Conservation (phyloP, 805 yeast species). For the Kluyveromyces nonfermentans region DNA sequence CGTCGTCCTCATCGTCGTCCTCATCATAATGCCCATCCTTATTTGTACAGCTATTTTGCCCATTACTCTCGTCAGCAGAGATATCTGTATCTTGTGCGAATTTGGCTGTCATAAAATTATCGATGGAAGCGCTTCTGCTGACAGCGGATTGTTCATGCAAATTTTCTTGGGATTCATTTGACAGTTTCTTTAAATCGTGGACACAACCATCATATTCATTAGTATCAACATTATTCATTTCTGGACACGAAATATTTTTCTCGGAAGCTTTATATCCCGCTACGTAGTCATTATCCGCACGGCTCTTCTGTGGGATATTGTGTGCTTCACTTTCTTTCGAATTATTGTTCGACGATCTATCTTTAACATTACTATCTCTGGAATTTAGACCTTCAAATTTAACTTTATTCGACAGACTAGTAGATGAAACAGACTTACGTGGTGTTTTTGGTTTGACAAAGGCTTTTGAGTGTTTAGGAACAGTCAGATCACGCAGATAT, state of each 20-base stretch:
- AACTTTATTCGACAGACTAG: not conserved
- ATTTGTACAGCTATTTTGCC: not conserved
- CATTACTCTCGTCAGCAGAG: constrained; percentile 1
- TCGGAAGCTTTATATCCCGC: not conserved
- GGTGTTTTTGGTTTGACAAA: not conserved
- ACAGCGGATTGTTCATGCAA: not conserved
- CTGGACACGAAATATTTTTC: not conserved
- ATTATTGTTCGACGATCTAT: not conserved
- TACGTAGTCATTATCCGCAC: not conserved
- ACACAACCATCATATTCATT: not conserved
- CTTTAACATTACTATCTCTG: not conserved
- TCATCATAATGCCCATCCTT: constrained; percentile 5
- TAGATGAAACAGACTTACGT: not conserved
- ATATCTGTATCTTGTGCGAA: constrained; percentile 5
- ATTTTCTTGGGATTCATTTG: not conserved
- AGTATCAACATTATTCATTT: too few species aligned
- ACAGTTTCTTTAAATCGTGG: not conserved
- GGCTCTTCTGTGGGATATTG: not conserved
- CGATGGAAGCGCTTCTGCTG: not conserved
- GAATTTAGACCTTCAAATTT: not conserved
- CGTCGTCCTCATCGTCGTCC: constrained; percentile 6
- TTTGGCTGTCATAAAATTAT: constrained; percentile 4
- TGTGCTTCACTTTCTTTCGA: not conserved
- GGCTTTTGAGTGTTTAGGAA: constrained; percentile 1
- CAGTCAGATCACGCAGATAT: constrained; percentile 12